Base-by-base conservation (phyloP, 2,329 filamentous ascomycete species). In the Aspergillus uvarum region DNA sequence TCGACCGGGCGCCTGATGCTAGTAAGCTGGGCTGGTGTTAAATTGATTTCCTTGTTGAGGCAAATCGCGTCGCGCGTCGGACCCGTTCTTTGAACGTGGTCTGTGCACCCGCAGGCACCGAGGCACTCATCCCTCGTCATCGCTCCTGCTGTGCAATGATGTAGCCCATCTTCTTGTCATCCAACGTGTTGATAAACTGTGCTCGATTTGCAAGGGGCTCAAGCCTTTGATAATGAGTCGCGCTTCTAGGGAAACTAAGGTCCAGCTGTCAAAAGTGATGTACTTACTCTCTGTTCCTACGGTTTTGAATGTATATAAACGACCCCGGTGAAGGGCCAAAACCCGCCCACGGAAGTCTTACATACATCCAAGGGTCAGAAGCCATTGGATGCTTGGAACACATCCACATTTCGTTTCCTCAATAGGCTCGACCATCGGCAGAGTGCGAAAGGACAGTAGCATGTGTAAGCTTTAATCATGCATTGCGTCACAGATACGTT, bases 61-160 rank as follows among this genome's bases (percentile, higher is more conserved):
- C 56, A 56, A 38, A 26, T 60, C 61, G 61, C 61, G 61, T 58
- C 56, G 35, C 58, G 58, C 58, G 56, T 51, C 31, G 16, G 35
- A 19, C 32, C 53, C 31, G 24, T 54, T 42, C 47, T 59, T 31
- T 22, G 11, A n/a, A 24, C 11, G n/a, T 47, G 56, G 60, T 58
- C 54, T 22, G 60, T 62, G 60, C 60, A 14, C 19, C 12, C 21
- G 38, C 47, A 32, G 11, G 35, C 47, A 31, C 4, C 26, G 47
- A 56, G 54, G 31, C 32, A 52, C 21, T 29, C 29, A 56, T 19
- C 24, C 54, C 8, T 5, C 31, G 6, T 19, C 38, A n/a, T 44
- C 14, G 38, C 38, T 16, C n/a, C 38, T 44, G 38, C 38, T 44
- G 32, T 16, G 5, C 14, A n/a, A 42, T 42, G 38, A 42, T n/a